phyloP scores from a whole-genome alignment of 345 rosid genomes.

The Gynandropsis gynandra region DNA sequence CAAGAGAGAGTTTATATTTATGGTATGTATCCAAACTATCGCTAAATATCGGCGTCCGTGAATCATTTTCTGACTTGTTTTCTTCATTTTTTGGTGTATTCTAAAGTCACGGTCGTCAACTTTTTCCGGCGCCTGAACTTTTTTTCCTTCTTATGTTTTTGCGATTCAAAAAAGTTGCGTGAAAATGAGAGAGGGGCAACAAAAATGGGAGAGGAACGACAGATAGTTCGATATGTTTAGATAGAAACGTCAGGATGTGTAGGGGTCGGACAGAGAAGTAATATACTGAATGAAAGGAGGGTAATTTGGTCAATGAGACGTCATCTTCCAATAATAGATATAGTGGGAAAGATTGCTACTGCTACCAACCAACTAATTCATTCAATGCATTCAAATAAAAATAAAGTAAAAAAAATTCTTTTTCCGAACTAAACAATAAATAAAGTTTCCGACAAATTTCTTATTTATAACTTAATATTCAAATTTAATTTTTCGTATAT shows the following conservation, averaged over 20 bases:
- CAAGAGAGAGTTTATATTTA: too few species aligned
- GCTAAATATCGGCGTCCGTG: too few species aligned
- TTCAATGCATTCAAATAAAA: slow-evolving; percentile 12
- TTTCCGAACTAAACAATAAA: too few species aligned
- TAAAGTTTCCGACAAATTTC: too few species aligned
- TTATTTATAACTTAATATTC: neutral
- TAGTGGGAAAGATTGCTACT: slow-evolving; percentile 28
- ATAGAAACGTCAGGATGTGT: slow-evolving; percentile 4
- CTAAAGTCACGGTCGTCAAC: too few species aligned
- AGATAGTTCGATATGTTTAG: neutral
- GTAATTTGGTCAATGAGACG: slow-evolving; percentile 11
- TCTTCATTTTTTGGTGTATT: too few species aligned
- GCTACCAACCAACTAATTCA: slow-evolving; percentile 28
- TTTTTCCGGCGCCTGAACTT: too few species aligned
- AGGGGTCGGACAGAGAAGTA: neutral
- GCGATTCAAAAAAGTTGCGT: too few species aligned
- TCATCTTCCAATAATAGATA: slow-evolving; percentile 24
- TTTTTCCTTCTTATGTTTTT: too few species aligned
- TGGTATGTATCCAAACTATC: too few species aligned
- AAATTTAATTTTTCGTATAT: neutral
- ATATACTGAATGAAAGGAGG: neutral
- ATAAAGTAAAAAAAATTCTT: too few species aligned
- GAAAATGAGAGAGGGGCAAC: neutral
- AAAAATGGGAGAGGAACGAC: neutral
- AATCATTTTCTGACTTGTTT: too few species aligned